Evolutionary conservation across 139 green algal genomes (phyloP), one percentile per base, ranked within the genome.

Genomic region (Chlamydomonas sphaeroides): DNA sequence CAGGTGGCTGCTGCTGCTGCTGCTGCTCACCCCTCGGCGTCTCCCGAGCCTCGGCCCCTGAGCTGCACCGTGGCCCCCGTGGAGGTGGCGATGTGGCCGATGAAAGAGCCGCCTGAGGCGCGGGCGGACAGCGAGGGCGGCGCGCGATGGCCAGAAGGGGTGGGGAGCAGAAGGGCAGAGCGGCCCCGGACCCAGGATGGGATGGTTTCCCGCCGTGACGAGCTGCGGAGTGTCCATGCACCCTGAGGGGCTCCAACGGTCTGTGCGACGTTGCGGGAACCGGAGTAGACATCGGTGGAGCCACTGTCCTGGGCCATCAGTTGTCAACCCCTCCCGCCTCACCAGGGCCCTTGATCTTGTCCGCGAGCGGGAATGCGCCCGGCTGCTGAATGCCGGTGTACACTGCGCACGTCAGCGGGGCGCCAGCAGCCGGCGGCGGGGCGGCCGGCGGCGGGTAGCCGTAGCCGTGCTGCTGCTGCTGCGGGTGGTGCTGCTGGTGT

Each of bases 361-460:
- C 41, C 1, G 81, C 66, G 14, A 93, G 49, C n/a, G 83, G 69
- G 36, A 86, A 91, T 6, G 85, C 56, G 20, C 77, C 84, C 15
- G 83, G 69, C 32, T 86, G 85, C 21, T 88, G 61, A 18, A 93
- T 65, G 36, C 89, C 87, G 25, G 89, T 71, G 68, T 77, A 90
- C 30, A 92, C 33, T 2, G 28, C 67, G n/a, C 57, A 75, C 28
- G 38, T 49, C 57, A 42, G 41, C 3, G 45, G 45, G 75, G 42
- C 39, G 69, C 39, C 32, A 14, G 25, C 1, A 72, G 39, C 57
- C 35, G 36, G 28, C n/a, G 3, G n/a, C 65, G 67, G 38, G 36
- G 48, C 14, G 68, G 42, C 48, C 3, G 59, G 66, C 5, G 75
- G 62, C 14, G 78, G 49, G 20, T 74, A 68, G n/a, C 65, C 66